Percentiles rank a stretch among this genome's conserved stretches.
Evolutionary conservation across 495 filamentous ascomycete genomes (phyloP).

Genomic region (Penicillium roqueforti): DNA sequence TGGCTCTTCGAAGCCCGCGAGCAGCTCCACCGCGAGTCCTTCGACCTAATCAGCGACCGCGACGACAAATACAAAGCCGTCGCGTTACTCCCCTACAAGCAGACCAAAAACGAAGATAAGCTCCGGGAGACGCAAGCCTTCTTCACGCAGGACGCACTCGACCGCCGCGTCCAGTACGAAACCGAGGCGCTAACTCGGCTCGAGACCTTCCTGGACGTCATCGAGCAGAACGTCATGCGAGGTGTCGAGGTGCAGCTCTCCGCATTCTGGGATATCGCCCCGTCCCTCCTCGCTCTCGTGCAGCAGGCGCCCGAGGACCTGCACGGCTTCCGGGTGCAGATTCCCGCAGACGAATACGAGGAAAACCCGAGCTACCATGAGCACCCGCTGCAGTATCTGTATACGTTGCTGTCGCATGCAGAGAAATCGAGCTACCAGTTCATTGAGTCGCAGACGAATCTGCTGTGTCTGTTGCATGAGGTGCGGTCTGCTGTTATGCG

Average conservation of each 20-base stretch:
- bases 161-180: conserved; percentile 63
- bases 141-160: conserved; percentile 70
- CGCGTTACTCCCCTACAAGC: conserved; percentile 74
- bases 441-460: conserved; percentile 89
- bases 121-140: conserved; percentile 70
- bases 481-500: conserved; percentile 74
- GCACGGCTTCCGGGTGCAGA: conserved; percentile 55
- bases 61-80: conserved; percentile 81
- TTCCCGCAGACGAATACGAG: conserved; percentile 71
- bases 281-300: conserved; percentile 66
- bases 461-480: conserved; percentile 91
- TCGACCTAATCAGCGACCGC: conserved; percentile 74
- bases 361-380: conserved; percentile 79
- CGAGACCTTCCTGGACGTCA: conserved; percentile 71
- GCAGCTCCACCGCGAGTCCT: conserved; percentile 74
- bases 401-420: conserved; percentile 74
- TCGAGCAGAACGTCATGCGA: conserved; percentile 79
- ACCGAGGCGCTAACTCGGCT: conserved; percentile 63
- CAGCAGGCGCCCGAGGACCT: conserved; percentile 68
- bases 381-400: conserved; percentile 85
- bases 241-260: conserved; percentile 87
- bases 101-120: conserved; percentile 66
- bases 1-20: conserved; percentile 97
- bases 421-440: conserved; percentile 93
- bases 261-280: conserved; percentile 97